Evolutionary conservation across 768 basidiomycete genomes (phyloP).

Genomic region (Paxillus rubicundulus): DNA sequence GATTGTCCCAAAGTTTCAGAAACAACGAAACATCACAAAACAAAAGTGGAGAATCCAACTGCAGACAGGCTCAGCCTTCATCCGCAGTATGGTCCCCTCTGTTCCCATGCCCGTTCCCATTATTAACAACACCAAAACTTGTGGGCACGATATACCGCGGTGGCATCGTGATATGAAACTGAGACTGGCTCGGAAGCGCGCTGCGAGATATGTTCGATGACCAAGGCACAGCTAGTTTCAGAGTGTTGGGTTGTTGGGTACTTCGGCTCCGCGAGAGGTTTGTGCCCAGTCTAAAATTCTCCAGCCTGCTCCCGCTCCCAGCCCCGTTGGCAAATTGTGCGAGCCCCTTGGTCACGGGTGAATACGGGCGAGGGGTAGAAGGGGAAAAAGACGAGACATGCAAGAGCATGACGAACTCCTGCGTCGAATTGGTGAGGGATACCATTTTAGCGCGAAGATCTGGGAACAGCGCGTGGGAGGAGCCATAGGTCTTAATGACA

Average conservation of each 20-base stretch:
- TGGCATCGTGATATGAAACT: slow-evolving; percentile 41
- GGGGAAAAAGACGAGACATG: slow-evolving; percentile 83
- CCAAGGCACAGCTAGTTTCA: slow-evolving; percentile 35
- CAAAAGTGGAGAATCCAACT: not conserved
- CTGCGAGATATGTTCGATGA: slow-evolving; percentile 46
- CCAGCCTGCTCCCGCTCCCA: slow-evolving; percentile 25
- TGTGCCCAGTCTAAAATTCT: slow-evolving; percentile 50
- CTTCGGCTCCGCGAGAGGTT: slow-evolving; percentile 61
- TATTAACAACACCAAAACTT: slow-evolving; percentile 3
- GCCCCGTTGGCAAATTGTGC: slow-evolving; percentile 9
- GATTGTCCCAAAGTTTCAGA: not conserved
- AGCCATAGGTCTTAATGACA: slow-evolving; percentile 63
- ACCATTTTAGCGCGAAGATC: slow-evolving; percentile 69
- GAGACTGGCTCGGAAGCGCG: slow-evolving; percentile 48
- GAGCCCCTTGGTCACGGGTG: slow-evolving; percentile 47
- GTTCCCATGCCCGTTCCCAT: slow-evolving; percentile 14
- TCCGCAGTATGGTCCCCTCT: slow-evolving; percentile 18
- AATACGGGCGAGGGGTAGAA: slow-evolving; percentile 52
- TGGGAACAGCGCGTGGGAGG: slow-evolving; percentile 53
- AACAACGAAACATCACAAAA: slow-evolving; percentile 8
- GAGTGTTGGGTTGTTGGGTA: slow-evolving; percentile 44
- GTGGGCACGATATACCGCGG: slow-evolving; percentile 13
- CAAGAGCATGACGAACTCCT: slow-evolving; percentile 83
- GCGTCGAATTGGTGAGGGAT: slow-evolving; percentile 75
- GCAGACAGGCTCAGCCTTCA: slow-evolving; percentile 32